These are phyloP conservation scores for Eucommia ulmoides DNA, from an alignment of 257 asterid genomes.

Conservation along the genomic window DNA sequence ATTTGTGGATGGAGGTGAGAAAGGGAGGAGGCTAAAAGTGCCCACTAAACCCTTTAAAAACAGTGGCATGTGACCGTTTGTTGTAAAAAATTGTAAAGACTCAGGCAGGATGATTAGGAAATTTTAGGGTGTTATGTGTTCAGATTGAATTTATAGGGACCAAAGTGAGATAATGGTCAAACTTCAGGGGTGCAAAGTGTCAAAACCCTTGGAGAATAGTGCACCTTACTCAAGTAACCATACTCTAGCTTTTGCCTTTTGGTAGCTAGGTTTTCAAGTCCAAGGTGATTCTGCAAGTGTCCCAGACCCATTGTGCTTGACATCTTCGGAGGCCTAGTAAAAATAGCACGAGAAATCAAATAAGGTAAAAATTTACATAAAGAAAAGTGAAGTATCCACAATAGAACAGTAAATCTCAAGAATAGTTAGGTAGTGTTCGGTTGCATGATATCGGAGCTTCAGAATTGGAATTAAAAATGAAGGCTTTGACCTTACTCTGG, in stretches of 20 bases:
- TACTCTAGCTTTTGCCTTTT: conserved; percentile 79
- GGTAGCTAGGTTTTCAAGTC: conserved; percentile 28
- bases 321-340: conserved; percentile 32
- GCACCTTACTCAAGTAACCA: conserved; percentile 71
- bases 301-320: conserved; percentile 15
- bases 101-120: background rate
- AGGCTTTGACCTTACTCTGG: no score
- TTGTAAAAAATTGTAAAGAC: background rate
- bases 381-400: background rate
- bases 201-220: background rate
- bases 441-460: no score
- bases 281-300: conserved; percentile 17
- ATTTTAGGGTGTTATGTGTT: no score
- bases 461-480: no score
- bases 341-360: conserved; percentile 12
- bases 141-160: no score
- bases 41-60: background rate
- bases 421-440: no score
- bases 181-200: background rate
- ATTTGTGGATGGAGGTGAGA: no score
- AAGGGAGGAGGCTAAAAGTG: no score
- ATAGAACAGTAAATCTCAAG: no score
- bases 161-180: no score
- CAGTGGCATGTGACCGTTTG: background rate
- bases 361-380: background rate